A percentile compares a stretch with the other conserved stretches of the same genome.
These are phyloP conservation scores for Aurinia saxatilis DNA, from an alignment of 345 rosid genomes.

Conservation along the genomic window DNA sequence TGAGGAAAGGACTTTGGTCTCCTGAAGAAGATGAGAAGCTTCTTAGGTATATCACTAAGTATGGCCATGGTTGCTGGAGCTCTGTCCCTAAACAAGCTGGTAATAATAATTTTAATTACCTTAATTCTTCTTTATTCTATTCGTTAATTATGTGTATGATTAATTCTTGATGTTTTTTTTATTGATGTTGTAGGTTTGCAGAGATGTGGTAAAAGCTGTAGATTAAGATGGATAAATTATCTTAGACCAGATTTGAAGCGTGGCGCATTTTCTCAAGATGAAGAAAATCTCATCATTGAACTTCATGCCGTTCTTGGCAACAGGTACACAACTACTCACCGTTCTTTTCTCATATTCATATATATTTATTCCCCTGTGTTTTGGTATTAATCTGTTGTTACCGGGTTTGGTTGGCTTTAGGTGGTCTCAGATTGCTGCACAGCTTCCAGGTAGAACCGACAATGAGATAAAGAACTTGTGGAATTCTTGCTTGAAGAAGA, in stretches of 20 bases:
- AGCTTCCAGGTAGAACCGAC: constrained; percentile 66
- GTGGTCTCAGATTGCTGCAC: constrained; percentile 71
- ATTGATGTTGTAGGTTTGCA: constrained; percentile 52
- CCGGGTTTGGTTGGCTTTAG: constrained; percentile 23
- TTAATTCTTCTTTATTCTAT: background rate
- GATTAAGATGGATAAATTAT: constrained; percentile 94
- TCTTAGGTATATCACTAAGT: constrained; percentile 72
- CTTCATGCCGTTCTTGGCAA: constrained; percentile 93
- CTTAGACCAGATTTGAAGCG: constrained; percentile 95
- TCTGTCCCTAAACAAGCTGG: constrained; percentile 99
- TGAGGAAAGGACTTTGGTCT: constrained; percentile 99
- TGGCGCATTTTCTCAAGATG: constrained; percentile 90
- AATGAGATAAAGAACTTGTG: constrained; percentile 60
- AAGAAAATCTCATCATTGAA: constrained; percentile 81
- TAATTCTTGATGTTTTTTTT: background rate
- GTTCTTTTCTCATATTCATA: background rate
- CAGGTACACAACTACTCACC: constrained; percentile 33
- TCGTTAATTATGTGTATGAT: background rate
- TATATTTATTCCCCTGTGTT: too few species aligned
- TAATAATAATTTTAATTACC: background rate
- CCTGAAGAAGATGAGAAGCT: constrained; percentile 99
- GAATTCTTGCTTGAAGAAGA: constrained; percentile 61
- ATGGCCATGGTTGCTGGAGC: constrained; percentile 98
- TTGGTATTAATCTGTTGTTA: background rate
- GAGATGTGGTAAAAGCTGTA: constrained; percentile 97